Percentiles rank a stretch among this genome's conserved stretches.
Evolutionary conservation across 1,139 yeast species (phyloP).

Genomic region (Williopsis jadinii): DNA sequence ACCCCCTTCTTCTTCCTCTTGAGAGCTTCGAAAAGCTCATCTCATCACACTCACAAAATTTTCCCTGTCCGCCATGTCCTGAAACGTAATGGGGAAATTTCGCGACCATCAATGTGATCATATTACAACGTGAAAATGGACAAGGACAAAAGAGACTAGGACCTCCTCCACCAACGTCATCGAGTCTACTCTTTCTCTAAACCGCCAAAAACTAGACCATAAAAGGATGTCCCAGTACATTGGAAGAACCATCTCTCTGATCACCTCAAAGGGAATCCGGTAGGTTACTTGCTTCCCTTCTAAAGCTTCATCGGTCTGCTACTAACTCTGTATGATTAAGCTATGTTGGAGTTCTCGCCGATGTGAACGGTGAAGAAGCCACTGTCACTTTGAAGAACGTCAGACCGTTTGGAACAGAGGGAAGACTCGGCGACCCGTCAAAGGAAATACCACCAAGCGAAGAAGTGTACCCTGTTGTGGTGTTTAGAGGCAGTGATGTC

Average conservation of each 20-base stretch:
- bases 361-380: constrained; percentile 84
- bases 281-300: constrained; percentile 20
- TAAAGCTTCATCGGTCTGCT: no score
- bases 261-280: constrained; percentile 79
- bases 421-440: constrained; percentile 68
- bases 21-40: no score
- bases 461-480: constrained; percentile 72
- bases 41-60: no score
- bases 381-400: constrained; percentile 83
- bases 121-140: no score
- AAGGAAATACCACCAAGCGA: constrained; percentile 71
- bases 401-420: constrained; percentile 89
- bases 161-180: no score
- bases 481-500: constrained; percentile 89
- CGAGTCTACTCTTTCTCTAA: neutral
- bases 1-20: no score
- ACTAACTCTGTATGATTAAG: neutral
- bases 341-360: constrained; percentile 82
- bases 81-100: no score
- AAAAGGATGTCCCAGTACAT: constrained; percentile 76
- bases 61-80: no score
- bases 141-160: no score
- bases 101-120: no score
- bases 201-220: neutral
- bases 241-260: constrained; percentile 87